Evolutionary conservation across 768 basidiomycete genomes (phyloP), one percentile per base, ranked within the genome.

Genomic region (Aureoboletus auriporus): DNA sequence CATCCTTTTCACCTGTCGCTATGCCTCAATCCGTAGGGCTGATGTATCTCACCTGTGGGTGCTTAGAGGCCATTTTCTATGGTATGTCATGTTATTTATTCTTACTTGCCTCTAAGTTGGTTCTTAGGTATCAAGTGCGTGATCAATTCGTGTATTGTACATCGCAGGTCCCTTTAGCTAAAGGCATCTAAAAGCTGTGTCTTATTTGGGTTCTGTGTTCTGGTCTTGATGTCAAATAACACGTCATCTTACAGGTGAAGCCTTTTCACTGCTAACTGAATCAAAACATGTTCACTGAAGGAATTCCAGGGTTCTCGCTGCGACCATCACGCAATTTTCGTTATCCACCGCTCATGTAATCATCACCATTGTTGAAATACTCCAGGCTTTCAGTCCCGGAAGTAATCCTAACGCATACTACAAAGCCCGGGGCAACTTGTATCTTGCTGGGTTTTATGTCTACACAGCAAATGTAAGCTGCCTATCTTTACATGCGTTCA

Each of bases 381-480:
- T 60, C 7, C 39, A 51, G 48, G 58, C 55, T 14, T 60, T 60
- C 42, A 20, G 47, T 20, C 8, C 23, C 13, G 47, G 44, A 4
- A 30, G 39, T 12, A 5, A 38, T 27, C 39, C 54, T 27, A 30
- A 51, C n/a, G 17, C 12, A 1, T 60, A 57, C 28, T 57, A 50
- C 44, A 27, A 38, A 11, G 23, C 16, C 27, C 54, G 39, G 2
- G 49, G 55, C 3, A 29, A 23, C 13, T 20, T 46, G 13, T 54
- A 49, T 28, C 9, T 61, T 14, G 34, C 34, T n/a, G 51, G 55
- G 12, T 60, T 60, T 33, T 53, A 44, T 34, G 43, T 61, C 13
- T 60, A 60, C 33, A 4, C 61, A 26, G 44, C 47, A 30, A 61
- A 61, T 47, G 59, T 60, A 33, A 53, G 55, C 29, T 14, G 2